These are phyloP conservation scores for Phytophthora crassamura DNA, from an alignment of 352 stramenopile genomes.

Conservation along the genomic window DNA sequence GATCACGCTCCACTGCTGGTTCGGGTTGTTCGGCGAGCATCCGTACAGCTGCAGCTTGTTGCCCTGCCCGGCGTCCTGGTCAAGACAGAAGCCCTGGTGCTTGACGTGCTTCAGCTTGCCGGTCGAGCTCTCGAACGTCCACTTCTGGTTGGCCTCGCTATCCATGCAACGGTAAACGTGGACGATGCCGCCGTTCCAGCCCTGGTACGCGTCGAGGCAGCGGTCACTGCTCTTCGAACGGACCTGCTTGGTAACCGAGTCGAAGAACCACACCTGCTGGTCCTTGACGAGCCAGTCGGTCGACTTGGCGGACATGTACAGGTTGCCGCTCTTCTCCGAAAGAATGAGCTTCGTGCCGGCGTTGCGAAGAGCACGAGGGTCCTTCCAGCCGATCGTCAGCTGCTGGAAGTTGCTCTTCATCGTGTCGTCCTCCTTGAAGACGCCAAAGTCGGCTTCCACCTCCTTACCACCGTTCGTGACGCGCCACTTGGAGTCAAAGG, in stretches of 20 bases:
- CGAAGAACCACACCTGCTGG: conserved; percentile 75
- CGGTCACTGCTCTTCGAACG: conserved; percentile 75
- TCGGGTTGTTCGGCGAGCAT: conserved; percentile 60
- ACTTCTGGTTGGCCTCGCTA: conserved; percentile 70
- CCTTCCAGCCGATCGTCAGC: conserved; percentile 45
- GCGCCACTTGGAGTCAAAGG: conserved; percentile 73
- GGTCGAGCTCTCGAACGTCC: too few relatives aligned
- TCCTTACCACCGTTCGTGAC: conserved; percentile 48
- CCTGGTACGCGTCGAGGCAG: conserved; percentile 69
- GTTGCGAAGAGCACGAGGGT: conserved; percentile 40
- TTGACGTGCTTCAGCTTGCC: conserved; percentile 50
- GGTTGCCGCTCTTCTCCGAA: conserved; percentile 44
- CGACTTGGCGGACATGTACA: conserved; percentile 53
- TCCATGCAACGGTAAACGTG: conserved; percentile 68
- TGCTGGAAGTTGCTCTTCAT: conserved; percentile 70
- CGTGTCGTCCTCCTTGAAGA: conserved; percentile 54
- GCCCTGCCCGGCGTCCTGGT: conserved; percentile 47
- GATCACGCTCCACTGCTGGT: conserved; percentile 57
- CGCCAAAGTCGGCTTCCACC: conserved; percentile 76
- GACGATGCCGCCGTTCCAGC: conserved; percentile 54
- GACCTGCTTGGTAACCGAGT: conserved; percentile 50
- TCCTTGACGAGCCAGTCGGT: conserved; percentile 57
- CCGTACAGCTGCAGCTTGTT: conserved; percentile 71
- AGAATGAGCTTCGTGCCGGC: conserved; percentile 35
- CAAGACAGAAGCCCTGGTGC: conserved; percentile 65